These are phyloP conservation scores for Russula dissimulans DNA, from an alignment of 768 basidiomycete species.

Conservation along the genomic window DNA sequence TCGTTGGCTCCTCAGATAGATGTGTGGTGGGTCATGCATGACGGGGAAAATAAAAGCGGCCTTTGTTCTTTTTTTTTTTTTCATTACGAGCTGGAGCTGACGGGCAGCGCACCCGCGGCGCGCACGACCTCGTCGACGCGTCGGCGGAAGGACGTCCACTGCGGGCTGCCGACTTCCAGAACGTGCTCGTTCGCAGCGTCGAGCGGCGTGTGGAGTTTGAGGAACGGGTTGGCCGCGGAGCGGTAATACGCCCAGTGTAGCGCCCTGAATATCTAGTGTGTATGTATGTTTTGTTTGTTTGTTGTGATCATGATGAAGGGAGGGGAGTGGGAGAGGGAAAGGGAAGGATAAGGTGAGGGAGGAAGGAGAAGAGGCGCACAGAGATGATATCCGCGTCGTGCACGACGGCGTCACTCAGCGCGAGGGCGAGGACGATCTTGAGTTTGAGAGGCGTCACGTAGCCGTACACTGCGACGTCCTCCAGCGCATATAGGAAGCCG, in stretches of 20 bases:
- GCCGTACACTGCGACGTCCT: constrained; percentile 88
- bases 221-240: constrained; percentile 79
- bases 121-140: constrained; percentile 69
- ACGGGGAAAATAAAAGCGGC: too few relatives aligned
- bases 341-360: not conserved
- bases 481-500: constrained; percentile 81
- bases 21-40: too few relatives aligned
- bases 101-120: constrained; percentile 38
- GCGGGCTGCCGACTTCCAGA: constrained; percentile 49
- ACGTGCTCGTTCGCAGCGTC: constrained; percentile 26
- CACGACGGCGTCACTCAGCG: constrained; percentile 72
- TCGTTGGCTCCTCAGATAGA: too few relatives aligned
- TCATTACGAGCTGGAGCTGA: constrained; percentile 7
- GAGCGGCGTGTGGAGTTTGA: constrained; percentile 46
- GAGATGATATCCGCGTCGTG: constrained; percentile 70
- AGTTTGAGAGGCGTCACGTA: constrained; percentile 83
- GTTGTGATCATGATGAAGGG: not conserved
- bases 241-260: constrained; percentile 82
- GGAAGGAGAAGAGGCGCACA: constrained; percentile 34
- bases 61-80: too few relatives aligned
- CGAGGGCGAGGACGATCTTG: constrained; percentile 76
- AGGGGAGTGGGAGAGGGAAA: too few relatives aligned
- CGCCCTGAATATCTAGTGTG: constrained; percentile 72
- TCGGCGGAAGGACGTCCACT: constrained; percentile 61
- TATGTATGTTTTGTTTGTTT: not conserved